Conservation (phyloP, 805 yeast genomes). For the Metschnikowia aberdeeniae region DNA sequence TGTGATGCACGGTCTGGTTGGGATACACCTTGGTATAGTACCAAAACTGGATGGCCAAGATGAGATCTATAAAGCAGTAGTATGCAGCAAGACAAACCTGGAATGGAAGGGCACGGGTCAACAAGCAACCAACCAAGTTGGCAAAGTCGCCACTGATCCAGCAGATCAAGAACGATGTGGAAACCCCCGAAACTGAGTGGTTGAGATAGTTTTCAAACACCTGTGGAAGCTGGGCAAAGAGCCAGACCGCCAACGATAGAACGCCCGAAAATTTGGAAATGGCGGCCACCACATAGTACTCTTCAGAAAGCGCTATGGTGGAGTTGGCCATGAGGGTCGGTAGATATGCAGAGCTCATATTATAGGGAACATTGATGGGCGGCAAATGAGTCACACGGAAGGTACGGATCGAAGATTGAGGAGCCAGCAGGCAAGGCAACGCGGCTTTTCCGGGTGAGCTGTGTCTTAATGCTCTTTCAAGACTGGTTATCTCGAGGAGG, state of each 20-base stretch:
- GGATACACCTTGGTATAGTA: conserved; percentile 19
- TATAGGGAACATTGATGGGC: conserved; percentile 1
- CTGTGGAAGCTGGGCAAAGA: conserved; percentile 30
- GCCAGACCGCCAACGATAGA: conserved; percentile 23
- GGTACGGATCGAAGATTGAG: background rate
- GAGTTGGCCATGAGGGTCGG: conserved; percentile 5
- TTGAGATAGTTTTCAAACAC: conserved; percentile 28
- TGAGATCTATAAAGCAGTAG: conserved; percentile 44
- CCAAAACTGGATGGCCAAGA: conserved; percentile 17
- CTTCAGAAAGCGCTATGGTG: conserved; percentile 12
- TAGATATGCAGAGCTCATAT: conserved; percentile 5
- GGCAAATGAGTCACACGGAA: background rate
- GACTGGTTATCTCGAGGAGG: no score
- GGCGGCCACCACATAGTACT: conserved; percentile 9
- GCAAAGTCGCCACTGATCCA: conserved; percentile 43
- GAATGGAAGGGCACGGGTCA: conserved; percentile 77
- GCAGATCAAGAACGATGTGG: conserved; percentile 26
- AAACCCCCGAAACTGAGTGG: conserved; percentile 34
- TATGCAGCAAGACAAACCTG: conserved; percentile 71
- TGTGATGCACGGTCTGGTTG: conserved; percentile 36
- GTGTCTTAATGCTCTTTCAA: no score
- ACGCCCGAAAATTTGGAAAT: conserved; percentile 17
- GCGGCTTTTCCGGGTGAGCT: no score
- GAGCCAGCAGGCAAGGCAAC: no score
- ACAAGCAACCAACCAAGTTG: conserved; percentile 62